Conservation (phyloP, 306 rosid genomes). For the Quercus variabilis region DNA sequence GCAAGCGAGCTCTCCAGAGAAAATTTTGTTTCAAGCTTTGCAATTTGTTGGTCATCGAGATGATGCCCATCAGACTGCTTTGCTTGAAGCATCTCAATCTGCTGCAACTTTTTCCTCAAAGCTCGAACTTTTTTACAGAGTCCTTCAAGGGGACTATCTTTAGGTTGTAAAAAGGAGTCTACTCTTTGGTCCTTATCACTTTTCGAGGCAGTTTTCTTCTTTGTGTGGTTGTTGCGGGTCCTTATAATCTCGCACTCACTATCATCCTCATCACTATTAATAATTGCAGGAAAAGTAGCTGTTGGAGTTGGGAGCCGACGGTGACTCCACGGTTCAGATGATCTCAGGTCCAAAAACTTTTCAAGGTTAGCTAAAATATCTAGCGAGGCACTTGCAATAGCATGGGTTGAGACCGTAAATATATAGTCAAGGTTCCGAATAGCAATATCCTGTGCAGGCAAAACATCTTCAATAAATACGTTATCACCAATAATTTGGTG, state of each 20-base stretch:
- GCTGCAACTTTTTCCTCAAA: constrained; percentile 89
- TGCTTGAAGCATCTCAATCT: constrained; percentile 90
- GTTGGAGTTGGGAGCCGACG: constrained; percentile 87
- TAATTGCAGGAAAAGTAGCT: constrained; percentile 78
- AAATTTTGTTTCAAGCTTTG: constrained; percentile 69
- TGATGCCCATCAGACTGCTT: constrained; percentile 68
- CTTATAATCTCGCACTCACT: constrained; percentile 58
- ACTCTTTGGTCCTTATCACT: constrained; percentile 44
- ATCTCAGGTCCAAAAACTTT: constrained; percentile 62
- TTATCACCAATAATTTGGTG: not conserved
- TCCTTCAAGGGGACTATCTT: constrained; percentile 45
- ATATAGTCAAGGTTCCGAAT: constrained; percentile 85
- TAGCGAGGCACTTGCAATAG: constrained; percentile 57
- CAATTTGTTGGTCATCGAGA: constrained; percentile 90
- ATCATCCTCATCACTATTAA: constrained; percentile 85
- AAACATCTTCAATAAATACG: not conserved
- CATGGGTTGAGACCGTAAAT: constrained; percentile 66
- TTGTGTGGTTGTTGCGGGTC: constrained; percentile 45
- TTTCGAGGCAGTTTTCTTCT: constrained; percentile 28
- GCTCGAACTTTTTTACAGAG: constrained; percentile 63
- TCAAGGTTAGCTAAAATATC: constrained; percentile 82
- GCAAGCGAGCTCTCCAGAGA: constrained; percentile 69
- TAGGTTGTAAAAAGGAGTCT: constrained; percentile 68
- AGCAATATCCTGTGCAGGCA: constrained; percentile 62
- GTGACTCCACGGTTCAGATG: constrained; percentile 89